A percentile compares a stretch with the other conserved stretches of the same genome.
phyloP scores from a whole-genome alignment of 306 rosid genomes.

The Gastrolobium bilobum region DNA sequence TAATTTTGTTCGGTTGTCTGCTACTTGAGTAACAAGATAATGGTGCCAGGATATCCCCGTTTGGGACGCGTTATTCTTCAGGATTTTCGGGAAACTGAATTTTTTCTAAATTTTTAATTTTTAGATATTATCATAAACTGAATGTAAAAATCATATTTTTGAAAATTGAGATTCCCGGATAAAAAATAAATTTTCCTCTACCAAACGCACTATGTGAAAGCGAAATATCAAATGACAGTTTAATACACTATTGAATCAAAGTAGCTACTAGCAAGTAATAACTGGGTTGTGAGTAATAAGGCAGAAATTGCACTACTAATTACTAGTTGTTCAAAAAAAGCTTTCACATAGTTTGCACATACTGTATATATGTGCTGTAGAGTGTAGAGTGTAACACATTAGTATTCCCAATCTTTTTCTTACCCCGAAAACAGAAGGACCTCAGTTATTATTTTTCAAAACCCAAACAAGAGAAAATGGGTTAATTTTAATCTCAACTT shows the following conservation, averaged over 20 bases:
- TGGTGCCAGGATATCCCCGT: slow-evolving; percentile 53
- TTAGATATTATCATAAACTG: too few species aligned
- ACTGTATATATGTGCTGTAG: background rate
- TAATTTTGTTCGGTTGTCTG: slow-evolving; percentile 43
- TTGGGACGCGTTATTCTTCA: too few species aligned
- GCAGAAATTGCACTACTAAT: background rate
- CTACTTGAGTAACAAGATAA: slow-evolving; percentile 46
- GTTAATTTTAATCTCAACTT: background rate
- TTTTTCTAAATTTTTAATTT: too few species aligned
- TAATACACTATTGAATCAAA: slow-evolving; percentile 45
- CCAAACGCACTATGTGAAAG: too few species aligned
- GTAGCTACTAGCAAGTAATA: slow-evolving; percentile 28
- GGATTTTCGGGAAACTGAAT: too few species aligned
- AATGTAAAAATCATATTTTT: too few species aligned
- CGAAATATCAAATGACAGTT: slow-evolving; percentile 56
- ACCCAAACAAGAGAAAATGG: slow-evolving; percentile 14
- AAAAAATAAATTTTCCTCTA: too few species aligned
- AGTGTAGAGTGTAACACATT: slow-evolving; percentile 23
- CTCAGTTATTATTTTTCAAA: background rate
- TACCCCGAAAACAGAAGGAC: background rate
- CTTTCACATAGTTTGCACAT: background rate
- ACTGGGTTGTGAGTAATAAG: background rate
- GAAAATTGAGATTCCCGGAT: too few species aligned
- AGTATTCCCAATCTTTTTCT: slow-evolving; percentile 2
- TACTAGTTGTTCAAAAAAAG: background rate